These are phyloP conservation scores for Elongisporangium prolatum DNA, from an alignment of 352 stramenopile genomes.

Conservation along the genomic window DNA sequence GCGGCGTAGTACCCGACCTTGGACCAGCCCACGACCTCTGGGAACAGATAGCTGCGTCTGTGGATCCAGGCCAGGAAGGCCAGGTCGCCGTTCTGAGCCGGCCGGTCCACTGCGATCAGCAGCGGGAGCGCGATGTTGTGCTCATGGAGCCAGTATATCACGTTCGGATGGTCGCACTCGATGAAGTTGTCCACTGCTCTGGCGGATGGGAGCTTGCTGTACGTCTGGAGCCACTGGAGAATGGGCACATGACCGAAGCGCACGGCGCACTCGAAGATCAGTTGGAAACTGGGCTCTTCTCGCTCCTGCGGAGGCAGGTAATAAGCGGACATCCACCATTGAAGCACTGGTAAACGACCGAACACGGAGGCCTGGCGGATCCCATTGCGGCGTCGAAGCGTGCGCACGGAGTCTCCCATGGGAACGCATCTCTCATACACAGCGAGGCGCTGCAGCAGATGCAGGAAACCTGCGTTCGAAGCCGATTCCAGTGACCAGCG, in stretches of 20 bases:
- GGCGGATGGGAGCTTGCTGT: neutral
- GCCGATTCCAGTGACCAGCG: conserved; percentile 9
- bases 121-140: neutral
- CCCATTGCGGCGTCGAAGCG: neutral
- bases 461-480: conserved; percentile 1
- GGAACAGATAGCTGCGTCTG: neutral
- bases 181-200: neutral
- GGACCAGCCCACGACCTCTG: conserved; percentile 1
- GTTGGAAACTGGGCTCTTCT: neutral
- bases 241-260: neutral
- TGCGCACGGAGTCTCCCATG: neutral
- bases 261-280: neutral
- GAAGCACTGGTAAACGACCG: neutral
- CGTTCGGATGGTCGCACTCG: neutral
- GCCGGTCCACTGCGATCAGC: neutral
- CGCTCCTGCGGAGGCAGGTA: neutral
- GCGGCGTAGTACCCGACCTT: neutral
- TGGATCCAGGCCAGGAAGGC: neutral
- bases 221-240: neutral
- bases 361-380: neutral
- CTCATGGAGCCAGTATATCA: neutral
- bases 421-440: neutral
- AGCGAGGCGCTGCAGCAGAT: conserved; percentile 5
- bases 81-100: neutral
- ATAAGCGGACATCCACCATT: neutral